Base-by-base conservation (phyloP, 1,284 basidiomycete species). In the Cystobasidiaceae sp. region DNA sequence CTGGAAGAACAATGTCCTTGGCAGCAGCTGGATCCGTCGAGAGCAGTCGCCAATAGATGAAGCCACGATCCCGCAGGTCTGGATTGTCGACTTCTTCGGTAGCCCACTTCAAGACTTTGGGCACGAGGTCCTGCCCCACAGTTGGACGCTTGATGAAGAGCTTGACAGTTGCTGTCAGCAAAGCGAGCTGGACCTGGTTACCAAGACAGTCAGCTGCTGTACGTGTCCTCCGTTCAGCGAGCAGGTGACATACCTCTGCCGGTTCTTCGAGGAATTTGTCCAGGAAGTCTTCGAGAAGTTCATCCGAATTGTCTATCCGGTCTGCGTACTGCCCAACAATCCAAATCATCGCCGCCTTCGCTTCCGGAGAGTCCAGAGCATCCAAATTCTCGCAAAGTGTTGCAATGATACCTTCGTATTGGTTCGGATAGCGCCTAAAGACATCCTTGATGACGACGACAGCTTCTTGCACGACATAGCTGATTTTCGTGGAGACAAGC, bases 41-140 rank as follows among this genome's bases (percentile, higher is more conserved):
- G 39, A 98, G 82, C 78, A 99, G 82, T 50, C 96, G 86, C 94
- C 94, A 98, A 79, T 98, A 99, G 88, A 99, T 97, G 80, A 94
- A 98, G 0, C 94, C 96, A 67, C 96, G 83, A 78, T 99, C 96
- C 32, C 96, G 84, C 44, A 97, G 81, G 79, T 99, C 96, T 5
- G 96, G 93, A 75, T 96, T 97, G 76, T 97, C 94, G 63, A 94
- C 86, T 71, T 97, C 90, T 76, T 98, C 96, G 2, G 96, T 98
- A 15, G 93, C 88, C 86, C 91, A 93, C 76, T 97, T 97, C 39
- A 99, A 80, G 11, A 98, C 90, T 73, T 92, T 93, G 76, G 93
- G 92, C 0, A 98, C 93, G 32, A 98, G 82, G 62, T 87, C 86
- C 74, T 94, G 94, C 11, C 90, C 86, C 28, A 85, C 86, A 48